Base-by-base conservation (phyloP, 2,329 filamentous ascomycete species). In the Leptosphaerulina australis region DNA sequence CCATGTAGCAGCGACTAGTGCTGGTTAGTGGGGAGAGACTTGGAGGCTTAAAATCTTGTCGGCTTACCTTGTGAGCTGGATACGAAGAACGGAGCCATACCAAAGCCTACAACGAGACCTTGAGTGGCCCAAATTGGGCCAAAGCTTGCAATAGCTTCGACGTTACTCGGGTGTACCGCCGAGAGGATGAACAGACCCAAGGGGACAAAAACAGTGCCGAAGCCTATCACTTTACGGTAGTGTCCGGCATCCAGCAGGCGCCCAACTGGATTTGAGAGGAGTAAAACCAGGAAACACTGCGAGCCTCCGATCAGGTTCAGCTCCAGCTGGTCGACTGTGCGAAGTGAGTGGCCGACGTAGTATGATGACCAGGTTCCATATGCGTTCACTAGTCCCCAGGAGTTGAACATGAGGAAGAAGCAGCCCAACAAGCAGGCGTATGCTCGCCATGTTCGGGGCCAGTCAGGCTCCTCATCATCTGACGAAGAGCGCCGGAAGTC, bases 11-110 rank as follows among this genome's bases (percentile, higher is more conserved):
- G 76, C 77, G 41, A 79, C 77, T 79, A 49, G 44, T n/a, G 28
- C n/a, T 39, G 14, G 38, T 66, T 33, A 60, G 52, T 24, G 15
- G 45, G 55, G 20, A 43, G 35, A 26, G 4, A 25, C n/a, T n/a
- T 5, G 38, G 21, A 17, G 1, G 5, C 1, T 17, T 21, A 3
- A 8, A n/a, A 21, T 15, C 18, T 15, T 3, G 5, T 10, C 11
- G 21, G 63, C 73, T 49, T 71, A 79, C 77, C 71, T 67, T 80
- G 77, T 18, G 78, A 80, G 53, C 77, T 79, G 18, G 74, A 74
- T 4, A 80, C 78, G 55, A 81, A 81, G 63, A 78, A 79, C 55
- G 77, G 80, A n/a, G 76, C 72, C 78, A 80, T 80, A 8, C 79
- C 79, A 8, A 80, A 50, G 4, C 77, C 77, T 20, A 72, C 71